Percentiles rank a stretch among this genome's conserved stretches.
These are phyloP conservation scores for Vitis labrusca DNA, from an alignment of 164 flowering plant genomes.

Conservation along the genomic window DNA sequence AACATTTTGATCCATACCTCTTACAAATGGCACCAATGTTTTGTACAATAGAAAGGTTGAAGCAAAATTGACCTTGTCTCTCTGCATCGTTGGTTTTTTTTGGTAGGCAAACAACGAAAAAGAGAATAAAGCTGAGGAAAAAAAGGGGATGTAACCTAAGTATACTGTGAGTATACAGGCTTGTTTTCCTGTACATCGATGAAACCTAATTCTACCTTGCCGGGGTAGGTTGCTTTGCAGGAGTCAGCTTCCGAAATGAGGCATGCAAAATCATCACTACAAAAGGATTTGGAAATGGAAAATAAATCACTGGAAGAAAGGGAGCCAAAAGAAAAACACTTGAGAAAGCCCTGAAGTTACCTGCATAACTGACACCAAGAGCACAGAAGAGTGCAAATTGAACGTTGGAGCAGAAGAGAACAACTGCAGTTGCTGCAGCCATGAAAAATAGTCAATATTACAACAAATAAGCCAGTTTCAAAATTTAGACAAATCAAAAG, in stretches of 20 bases:
- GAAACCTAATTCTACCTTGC: slow-evolving; percentile 10
- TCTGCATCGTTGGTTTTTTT: too few species aligned
- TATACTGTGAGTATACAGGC: too few species aligned
- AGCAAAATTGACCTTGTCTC: too few species aligned
- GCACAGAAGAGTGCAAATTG: slow-evolving; percentile 76
- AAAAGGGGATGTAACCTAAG: not conserved
- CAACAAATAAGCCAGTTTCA: too few species aligned
- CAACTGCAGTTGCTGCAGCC: slow-evolving; percentile 65
- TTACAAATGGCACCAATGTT: too few species aligned
- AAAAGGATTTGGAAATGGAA: slow-evolving; percentile 1
- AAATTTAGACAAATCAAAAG: too few species aligned
- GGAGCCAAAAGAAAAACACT: not conserved
- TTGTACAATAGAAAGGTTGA: too few species aligned
- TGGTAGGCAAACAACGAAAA: too few species aligned
- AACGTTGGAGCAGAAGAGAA: slow-evolving; percentile 59
- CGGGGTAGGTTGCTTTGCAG: slow-evolving; percentile 41
- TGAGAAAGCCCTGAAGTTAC: slow-evolving; percentile 23
- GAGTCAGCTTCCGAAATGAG: slow-evolving; percentile 65
- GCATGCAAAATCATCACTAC: slow-evolving; percentile 63
- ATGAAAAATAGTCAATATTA: too few species aligned
- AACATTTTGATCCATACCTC: too few species aligned
- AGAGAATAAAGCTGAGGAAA: too few species aligned
- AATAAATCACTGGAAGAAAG: not conserved
- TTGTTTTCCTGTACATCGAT: not conserved
- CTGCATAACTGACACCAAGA: slow-evolving; percentile 61